phyloP scores from a whole-genome alignment of 1,284 basidiomycete genomes.

The Puccinia hordei region DNA sequence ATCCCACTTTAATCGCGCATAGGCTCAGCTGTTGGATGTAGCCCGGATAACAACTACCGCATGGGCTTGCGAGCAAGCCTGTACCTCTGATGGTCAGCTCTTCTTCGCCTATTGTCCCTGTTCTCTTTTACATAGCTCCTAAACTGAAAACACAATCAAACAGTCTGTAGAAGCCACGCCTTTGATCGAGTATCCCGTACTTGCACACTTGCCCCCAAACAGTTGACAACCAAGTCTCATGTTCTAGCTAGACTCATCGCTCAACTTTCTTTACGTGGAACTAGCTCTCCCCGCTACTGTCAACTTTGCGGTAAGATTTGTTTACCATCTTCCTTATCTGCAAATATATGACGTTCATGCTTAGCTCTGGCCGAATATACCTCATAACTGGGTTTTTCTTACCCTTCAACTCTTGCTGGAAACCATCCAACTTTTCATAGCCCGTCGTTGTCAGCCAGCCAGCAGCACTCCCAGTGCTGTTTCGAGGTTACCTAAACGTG shows the following conservation, averaged over 20 bases:
- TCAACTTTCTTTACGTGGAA: conserved; percentile 27
- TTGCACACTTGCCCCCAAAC: conserved; percentile 38
- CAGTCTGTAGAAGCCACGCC: conserved; percentile 20
- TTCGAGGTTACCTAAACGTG: not conserved
- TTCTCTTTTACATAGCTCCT: not conserved
- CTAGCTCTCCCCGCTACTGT: conserved; percentile 22
- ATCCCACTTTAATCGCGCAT: not conserved
- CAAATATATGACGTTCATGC: not conserved
- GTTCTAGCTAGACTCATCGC: conserved; percentile 27
- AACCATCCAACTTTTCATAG: not conserved
- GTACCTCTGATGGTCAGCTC: conserved; percentile 27
- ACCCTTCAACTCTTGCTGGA: not conserved
- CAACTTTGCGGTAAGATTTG: conserved; percentile 33
- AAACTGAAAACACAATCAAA: not conserved
- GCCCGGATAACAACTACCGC: conserved; percentile 28
- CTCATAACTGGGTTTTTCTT: not conserved
- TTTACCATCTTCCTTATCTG: not conserved
- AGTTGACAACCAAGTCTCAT: conserved; percentile 23
- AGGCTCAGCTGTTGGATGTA: conserved; percentile 28
- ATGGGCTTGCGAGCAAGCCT: conserved; percentile 23
- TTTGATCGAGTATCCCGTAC: conserved; percentile 27
- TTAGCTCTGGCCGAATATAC: not conserved
- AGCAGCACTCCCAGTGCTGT: conserved; percentile 16
- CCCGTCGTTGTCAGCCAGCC: conserved; percentile 13
- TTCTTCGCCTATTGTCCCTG: not conserved